These are phyloP conservation scores for Umbelopsis sp. DNA, from an alignment of 192 early-diverging fungal genomes.

Conservation along the genomic window DNA sequence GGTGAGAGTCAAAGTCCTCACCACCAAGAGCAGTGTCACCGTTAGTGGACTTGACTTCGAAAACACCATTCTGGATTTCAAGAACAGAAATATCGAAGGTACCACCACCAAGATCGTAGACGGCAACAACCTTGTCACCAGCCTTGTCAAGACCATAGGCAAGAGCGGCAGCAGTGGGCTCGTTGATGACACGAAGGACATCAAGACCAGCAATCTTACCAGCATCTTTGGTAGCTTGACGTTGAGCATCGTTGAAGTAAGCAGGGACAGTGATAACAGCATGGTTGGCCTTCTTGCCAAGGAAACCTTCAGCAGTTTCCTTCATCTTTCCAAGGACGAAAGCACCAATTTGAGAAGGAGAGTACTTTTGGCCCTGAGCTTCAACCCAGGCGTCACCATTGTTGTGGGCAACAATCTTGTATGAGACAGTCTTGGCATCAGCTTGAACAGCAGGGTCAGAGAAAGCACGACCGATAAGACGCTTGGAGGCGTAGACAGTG, in stretches of 20 bases:
- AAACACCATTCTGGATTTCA: slow-evolving; percentile 98
- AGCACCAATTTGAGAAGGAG: slow-evolving; percentile 94
- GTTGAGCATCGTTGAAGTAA: slow-evolving; percentile 97
- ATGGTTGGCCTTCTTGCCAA: slow-evolving; percentile 84
- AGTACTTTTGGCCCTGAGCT: slow-evolving; percentile 93
- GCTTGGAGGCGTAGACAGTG: slow-evolving; percentile 97
- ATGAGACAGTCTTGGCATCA: slow-evolving; percentile 89
- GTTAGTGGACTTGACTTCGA: slow-evolving; percentile 98
- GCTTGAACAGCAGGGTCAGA: slow-evolving; percentile 87
- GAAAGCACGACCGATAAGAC: slow-evolving; percentile 94
- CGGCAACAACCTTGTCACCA: slow-evolving; percentile 88
- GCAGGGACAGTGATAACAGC: slow-evolving; percentile 98
- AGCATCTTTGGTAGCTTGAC: slow-evolving; percentile 96
- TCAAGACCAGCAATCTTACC: slow-evolving; percentile 89
- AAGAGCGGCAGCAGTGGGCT: slow-evolving; percentile 93
- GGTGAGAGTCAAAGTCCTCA: slow-evolving; percentile 71
- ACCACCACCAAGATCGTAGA: slow-evolving; percentile 98
- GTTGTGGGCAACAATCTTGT: slow-evolving; percentile 92
- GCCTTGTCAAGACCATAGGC: slow-evolving; percentile 89
- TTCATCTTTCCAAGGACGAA: slow-evolving; percentile 99
- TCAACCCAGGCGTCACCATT: slow-evolving; percentile 99
- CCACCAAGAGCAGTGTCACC: slow-evolving; percentile 90
- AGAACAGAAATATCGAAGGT: slow-evolving; percentile 99
- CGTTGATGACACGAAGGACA: slow-evolving; percentile 94
- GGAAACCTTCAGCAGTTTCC: slow-evolving; percentile 88